Evolutionary conservation across 2,329 filamentous ascomycete species (phyloP), one percentile per base, ranked within the genome.

Genomic region (Chaetomium olivaceum): DNA sequence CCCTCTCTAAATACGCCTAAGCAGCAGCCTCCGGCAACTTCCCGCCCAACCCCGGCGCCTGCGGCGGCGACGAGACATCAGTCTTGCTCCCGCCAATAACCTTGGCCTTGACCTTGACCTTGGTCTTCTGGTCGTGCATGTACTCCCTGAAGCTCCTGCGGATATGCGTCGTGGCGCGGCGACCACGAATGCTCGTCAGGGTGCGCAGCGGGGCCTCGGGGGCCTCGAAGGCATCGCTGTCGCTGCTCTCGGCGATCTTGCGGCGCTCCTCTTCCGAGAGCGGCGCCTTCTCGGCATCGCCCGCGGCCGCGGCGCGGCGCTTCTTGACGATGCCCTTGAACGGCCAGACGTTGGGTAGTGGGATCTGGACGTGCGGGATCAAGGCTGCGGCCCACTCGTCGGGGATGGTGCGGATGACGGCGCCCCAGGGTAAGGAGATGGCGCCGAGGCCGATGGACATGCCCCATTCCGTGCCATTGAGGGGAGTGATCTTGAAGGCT

Each of bases 381-480:
- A 65, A 61, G 0, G 61, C 61, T 7, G 9, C 48, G 61, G 76
- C 69, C 77, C 77, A 79, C 31, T 82, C 81, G 72, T 96, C 91
- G 0, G 92, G 92, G 61, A 93, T 83, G 27, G 89, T 80, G 62
- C 92, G 88, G 63, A 96, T 88, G 19, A 89, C 75, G 4, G 90
- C 82, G 60, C 90, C 92, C 73, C 91, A 85, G 0, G 91, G 91
- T 12, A 96, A 80, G 21, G 92, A 94, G 11, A 93, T 82, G 64
- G 89, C 81, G 33, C 92, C 91, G 57, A 93, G 83, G 31, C 92
- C 82, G 65, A 97, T 85, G 3, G 91, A 95, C 66, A 93, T 85
- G n/a, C 83, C 92, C 92, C 92, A 96, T 74, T 96, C 91, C 54
- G 84, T 80, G 55, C 86, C 88, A 64, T 87, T 87, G 56, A 96